These are phyloP conservation scores for Penicillium expansum DNA, from an alignment of 2,329 filamentous ascomycete species.

Conservation along the genomic window DNA sequence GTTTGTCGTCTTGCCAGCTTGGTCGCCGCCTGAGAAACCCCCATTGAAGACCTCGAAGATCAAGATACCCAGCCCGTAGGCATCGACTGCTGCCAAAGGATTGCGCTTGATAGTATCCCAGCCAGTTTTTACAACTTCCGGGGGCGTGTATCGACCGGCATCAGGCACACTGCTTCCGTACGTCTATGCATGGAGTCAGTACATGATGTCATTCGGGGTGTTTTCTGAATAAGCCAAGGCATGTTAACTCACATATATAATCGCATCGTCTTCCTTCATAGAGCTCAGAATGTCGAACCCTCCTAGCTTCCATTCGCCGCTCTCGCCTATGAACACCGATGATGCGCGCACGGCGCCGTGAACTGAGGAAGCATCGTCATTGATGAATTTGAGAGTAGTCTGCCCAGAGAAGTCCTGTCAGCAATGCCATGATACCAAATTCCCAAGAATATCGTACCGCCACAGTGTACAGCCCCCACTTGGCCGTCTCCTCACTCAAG, in stretches of 20 bases:
- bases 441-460: conserved; percentile 55
- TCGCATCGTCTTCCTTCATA: conserved; percentile 90
- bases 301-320: conserved; percentile 94
- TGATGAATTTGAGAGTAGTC: conserved; percentile 94
- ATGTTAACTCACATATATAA: conserved; percentile 69
- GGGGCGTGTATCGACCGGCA: conserved; percentile 76
- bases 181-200: conserved; percentile 52
- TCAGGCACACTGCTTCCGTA: conserved; percentile 87
- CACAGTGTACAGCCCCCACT: conserved; percentile 89
- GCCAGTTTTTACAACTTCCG: conserved; percentile 80
- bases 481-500: conserved; percentile 84
- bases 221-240: background rate
- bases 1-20: conserved; percentile 79
- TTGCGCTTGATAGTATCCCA: conserved; percentile 88
- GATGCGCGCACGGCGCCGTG: conserved; percentile 83
- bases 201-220: background rate
- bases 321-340: conserved; percentile 90
- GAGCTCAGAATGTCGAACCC: conserved; percentile 93
- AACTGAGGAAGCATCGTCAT: conserved; percentile 85
- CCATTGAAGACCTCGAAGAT: conserved; percentile 93
- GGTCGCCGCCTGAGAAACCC: conserved; percentile 70
- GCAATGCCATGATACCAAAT: background rate
- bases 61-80: conserved; percentile 79
- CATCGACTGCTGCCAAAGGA: conserved; percentile 77
- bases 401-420: conserved; percentile 33